Evolutionary conservation across 768 basidiomycete genomes (phyloP).

Genomic region (Trametopsis cervina): DNA sequence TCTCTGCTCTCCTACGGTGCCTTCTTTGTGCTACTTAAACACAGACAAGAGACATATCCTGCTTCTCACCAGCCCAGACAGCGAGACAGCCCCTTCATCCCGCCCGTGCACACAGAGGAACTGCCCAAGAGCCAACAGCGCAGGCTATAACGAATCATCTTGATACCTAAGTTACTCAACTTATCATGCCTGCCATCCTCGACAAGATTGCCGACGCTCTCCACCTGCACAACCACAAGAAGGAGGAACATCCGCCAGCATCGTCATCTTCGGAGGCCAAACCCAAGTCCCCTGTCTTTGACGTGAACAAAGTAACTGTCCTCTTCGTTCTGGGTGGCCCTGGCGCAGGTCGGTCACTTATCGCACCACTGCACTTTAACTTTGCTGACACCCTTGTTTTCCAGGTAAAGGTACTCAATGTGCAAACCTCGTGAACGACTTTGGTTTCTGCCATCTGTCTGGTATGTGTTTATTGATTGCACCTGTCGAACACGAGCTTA

Average conservation of each 20-base stretch:
- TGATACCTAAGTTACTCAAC: conserved; percentile 7
- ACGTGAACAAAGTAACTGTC: conserved; percentile 70
- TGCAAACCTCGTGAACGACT: conserved; percentile 72
- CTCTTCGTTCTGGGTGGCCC: conserved; percentile 96
- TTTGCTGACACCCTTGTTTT: not conserved
- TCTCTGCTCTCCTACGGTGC: conserved; percentile 47
- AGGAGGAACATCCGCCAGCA: conserved; percentile 4
- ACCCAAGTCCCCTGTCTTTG: conserved; percentile 43
- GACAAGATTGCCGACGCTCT: conserved; percentile 35
- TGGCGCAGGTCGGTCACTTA: conserved; percentile 77
- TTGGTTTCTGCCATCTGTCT: conserved; percentile 88
- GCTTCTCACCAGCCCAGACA: conserved; percentile 55
- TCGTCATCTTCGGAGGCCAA: not conserved
- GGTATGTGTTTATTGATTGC: no score
- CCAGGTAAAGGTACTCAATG: conserved; percentile 97
- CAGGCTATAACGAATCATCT: not conserved
- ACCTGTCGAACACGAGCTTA: no score
- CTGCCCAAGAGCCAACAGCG: conserved; percentile 8
- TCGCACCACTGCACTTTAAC: not conserved
- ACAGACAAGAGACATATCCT: conserved; percentile 49
- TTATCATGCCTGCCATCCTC: conserved; percentile 32
- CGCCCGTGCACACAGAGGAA: conserved; percentile 41
- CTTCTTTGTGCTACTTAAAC: conserved; percentile 50
- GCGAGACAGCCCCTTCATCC: conserved; percentile 59
- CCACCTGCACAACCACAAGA: conserved; percentile 23